Evolutionary conservation across 1,139 yeast species (phyloP).

Genomic region (Protomyces gravidus): DNA sequence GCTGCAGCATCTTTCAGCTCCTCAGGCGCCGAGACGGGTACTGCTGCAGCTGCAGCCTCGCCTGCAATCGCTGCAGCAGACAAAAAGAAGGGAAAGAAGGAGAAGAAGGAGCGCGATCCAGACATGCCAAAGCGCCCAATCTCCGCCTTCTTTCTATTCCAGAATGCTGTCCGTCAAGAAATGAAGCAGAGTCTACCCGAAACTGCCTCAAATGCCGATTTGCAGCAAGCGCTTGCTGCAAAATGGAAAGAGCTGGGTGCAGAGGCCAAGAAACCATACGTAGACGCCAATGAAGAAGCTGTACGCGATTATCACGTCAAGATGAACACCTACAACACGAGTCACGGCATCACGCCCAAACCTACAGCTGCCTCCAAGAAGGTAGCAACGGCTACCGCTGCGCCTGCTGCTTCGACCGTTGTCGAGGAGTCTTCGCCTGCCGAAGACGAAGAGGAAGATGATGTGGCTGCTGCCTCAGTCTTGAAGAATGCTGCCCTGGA

Average conservation of each 20-base stretch:
- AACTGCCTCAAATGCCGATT: constrained; percentile 60
- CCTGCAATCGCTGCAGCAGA: background rate
- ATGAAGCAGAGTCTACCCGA: constrained; percentile 62
- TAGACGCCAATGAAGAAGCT: constrained; percentile 62
- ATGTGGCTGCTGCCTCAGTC: constrained; percentile 25
- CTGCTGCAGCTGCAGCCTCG: background rate
- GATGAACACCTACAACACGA: constrained; percentile 34
- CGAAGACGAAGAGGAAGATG: constrained; percentile 11
- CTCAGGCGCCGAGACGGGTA: background rate
- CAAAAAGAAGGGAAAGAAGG: constrained; percentile 39
- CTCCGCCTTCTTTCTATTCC: constrained; percentile 79
- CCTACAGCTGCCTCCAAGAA: constrained; percentile 8
- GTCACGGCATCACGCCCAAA: constrained; percentile 12
- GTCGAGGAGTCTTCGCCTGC: no score
- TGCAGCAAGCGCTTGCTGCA: constrained; percentile 71
- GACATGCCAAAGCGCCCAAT: constrained; percentile 57
- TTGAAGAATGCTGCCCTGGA: constrained; percentile 2
- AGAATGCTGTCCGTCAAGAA: constrained; percentile 42
- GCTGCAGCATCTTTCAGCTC: background rate
- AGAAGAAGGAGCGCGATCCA: constrained; percentile 55
- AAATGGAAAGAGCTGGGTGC: constrained; percentile 70
- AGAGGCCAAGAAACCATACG: constrained; percentile 70
- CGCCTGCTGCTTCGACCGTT: background rate
- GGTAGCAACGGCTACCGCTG: background rate
- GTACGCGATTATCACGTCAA: constrained; percentile 62